These are phyloP conservation scores for Aspergillus viridinutans DNA, from an alignment of 2,329 filamentous ascomycete species.

Conservation along the genomic window DNA sequence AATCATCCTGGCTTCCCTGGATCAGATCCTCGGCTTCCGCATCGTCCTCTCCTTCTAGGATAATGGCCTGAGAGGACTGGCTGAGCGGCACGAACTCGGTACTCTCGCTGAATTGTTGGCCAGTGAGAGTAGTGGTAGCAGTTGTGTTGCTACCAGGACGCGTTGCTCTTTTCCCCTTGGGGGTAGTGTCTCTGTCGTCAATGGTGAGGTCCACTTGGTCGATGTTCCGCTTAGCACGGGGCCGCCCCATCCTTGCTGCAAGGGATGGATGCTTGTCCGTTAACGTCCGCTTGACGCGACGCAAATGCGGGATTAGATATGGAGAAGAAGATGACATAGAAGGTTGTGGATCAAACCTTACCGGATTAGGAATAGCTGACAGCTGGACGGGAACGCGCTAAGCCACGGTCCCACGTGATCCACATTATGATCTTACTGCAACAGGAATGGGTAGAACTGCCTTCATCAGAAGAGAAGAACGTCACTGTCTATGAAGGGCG, in stretches of 20 bases:
- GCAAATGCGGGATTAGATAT: not conserved
- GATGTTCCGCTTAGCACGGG: constrained; percentile 16
- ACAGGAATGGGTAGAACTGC: constrained; percentile 17
- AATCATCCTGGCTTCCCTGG: constrained; percentile 32
- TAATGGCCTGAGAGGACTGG: constrained; percentile 23
- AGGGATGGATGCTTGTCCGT: not conserved
- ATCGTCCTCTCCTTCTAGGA: constrained; percentile 34
- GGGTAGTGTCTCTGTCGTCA: constrained; percentile 14
- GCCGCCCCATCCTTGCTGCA: constrained; percentile 8
- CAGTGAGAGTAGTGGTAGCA: constrained; percentile 7
- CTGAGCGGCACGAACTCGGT: constrained; percentile 28
- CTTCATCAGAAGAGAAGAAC: constrained; percentile 6
- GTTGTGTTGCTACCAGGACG: constrained; percentile 1
- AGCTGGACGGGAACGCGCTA: constrained; percentile 2
- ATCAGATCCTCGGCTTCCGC: constrained; percentile 30
- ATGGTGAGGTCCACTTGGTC: constrained; percentile 27
- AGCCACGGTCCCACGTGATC: constrained; percentile 15
- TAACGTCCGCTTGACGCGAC: not conserved
- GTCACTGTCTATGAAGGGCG: not conserved
- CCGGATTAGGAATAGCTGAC: constrained; percentile 2
- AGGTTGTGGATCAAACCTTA: not conserved
- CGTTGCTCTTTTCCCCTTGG: constrained; percentile 6
- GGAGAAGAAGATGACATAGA: not conserved
- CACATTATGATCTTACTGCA: constrained; percentile 22
- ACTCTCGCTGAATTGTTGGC: constrained; percentile 26